Percentiles rank a stretch among this genome's conserved stretches.
These are phyloP conservation scores for Aspergillus sp. DNA, from an alignment of 2,329 filamentous ascomycete genomes.

Conservation along the genomic window DNA sequence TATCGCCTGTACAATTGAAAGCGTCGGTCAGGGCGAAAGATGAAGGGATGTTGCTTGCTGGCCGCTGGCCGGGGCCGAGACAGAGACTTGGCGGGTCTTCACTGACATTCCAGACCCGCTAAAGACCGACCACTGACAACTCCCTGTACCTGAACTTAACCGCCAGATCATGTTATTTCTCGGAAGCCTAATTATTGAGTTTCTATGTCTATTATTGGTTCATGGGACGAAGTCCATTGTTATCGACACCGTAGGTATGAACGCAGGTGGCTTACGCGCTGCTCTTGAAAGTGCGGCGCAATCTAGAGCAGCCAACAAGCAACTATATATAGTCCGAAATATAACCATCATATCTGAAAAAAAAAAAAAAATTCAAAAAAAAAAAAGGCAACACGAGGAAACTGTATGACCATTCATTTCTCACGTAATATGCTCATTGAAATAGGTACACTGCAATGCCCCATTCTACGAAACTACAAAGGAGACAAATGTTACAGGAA, in stretches of 20 bases:
- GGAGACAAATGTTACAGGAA: slow-evolving; percentile 2
- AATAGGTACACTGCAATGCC: neutral
- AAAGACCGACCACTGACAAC: neutral
- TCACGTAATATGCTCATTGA: no score
- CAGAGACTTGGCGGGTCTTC: slow-evolving; percentile 1
- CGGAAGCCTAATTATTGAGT: neutral
- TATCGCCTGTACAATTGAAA: neutral
- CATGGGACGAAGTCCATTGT: neutral
- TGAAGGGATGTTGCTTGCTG: neutral
- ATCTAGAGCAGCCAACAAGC: no score
- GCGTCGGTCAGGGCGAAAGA: neutral
- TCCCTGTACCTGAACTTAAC: neutral
- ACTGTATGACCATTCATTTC: no score
- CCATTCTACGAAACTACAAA: slow-evolving; percentile 1
- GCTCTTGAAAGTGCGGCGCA: neutral
- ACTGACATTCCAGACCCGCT: neutral
- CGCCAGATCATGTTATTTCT: neutral
- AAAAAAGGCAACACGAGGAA: no score
- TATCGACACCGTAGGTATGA: no score
- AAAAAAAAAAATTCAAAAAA: no score
- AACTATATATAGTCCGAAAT: no score
- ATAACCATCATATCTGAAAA: no score
- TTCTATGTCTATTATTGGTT: neutral
- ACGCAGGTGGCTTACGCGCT: neutral
- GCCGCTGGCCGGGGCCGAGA: neutral